These are phyloP conservation scores for Solanum clarkiae DNA, from an alignment of 257 asterid genomes.

Conservation along the genomic window DNA sequence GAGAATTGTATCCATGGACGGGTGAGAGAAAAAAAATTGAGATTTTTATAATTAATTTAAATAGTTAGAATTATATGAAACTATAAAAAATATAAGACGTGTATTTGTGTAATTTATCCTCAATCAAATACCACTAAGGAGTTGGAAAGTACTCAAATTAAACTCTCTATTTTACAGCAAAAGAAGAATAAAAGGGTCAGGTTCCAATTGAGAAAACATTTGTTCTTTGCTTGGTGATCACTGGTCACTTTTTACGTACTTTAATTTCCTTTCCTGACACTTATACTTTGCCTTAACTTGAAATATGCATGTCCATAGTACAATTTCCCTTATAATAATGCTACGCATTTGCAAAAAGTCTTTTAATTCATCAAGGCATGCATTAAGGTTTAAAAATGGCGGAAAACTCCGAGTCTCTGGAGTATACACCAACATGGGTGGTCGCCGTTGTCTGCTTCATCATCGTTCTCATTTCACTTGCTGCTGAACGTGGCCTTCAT, in stretches of 20 bases:
- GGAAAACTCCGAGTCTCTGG: constrained; percentile 33
- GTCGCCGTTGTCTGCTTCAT: constrained; percentile 60
- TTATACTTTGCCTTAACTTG: constrained; percentile 38
- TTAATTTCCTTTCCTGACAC: constrained; percentile 7
- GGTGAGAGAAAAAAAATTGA: too few species aligned
- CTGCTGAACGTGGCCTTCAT: constrained; percentile 63
- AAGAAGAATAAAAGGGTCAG: too few species aligned
- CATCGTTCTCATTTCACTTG: constrained; percentile 60
- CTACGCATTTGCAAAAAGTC: neutral
- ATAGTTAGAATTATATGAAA: too few species aligned
- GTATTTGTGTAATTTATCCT: too few species aligned
- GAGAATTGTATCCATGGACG: too few species aligned
- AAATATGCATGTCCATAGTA: neutral
- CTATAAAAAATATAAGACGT: too few species aligned
- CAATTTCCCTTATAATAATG: neutral
- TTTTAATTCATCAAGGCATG: neutral
- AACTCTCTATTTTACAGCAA: neutral
- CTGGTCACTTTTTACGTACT: neutral
- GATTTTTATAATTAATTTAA: too few species aligned
- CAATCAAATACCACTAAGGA: too few species aligned
- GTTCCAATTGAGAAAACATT: neutral
- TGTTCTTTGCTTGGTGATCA: constrained; percentile 40
- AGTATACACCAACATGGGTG: constrained; percentile 77
- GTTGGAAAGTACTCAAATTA: too few species aligned
- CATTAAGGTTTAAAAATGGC: constrained; percentile 9